Percentiles rank a stretch among this genome's conserved stretches.
Conservation (phyloP, 1,139 yeast species). For the Saccharomyces hybrid region DNA sequence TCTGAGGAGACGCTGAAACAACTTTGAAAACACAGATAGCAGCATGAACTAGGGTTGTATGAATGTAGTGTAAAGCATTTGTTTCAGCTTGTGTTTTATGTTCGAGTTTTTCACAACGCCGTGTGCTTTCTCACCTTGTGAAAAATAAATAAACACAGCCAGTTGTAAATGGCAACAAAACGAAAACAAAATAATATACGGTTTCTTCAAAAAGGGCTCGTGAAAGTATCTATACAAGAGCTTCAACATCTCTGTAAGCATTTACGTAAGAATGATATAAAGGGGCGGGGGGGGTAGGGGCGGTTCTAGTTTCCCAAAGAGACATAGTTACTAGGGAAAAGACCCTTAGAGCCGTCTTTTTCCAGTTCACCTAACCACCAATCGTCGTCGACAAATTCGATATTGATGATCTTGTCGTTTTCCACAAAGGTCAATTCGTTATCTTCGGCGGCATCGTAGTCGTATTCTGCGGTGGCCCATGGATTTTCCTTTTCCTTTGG, state of each 20-base stretch:
- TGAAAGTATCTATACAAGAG: not conserved
- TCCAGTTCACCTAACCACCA: conserved; percentile 89
- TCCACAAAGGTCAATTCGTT: conserved; percentile 79
- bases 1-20: not conserved
- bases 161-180: not conserved
- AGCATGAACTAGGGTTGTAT: not conserved
- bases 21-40: not conserved
- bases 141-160: not conserved
- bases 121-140: not conserved
- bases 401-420: conserved; percentile 72
- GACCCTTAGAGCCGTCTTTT: conserved; percentile 60
- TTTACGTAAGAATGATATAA: not conserved
- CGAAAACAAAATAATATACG: not conserved
- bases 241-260: not conserved
- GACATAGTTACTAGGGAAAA: conserved; percentile 91
- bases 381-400: conserved; percentile 89
- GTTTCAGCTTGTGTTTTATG: not conserved
- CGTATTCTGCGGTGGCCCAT: conserved; percentile 71
- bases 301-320: conserved; percentile 31
- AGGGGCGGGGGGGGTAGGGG: not conserved
- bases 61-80: not conserved
- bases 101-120: not conserved
- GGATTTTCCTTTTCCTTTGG: conserved; percentile 32
- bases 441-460: conserved; percentile 83
- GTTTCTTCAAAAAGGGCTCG: not conserved